phyloP scores from a whole-genome alignment of 768 basidiomycete genomes.

The Hydnomerulius pinastri region DNA sequence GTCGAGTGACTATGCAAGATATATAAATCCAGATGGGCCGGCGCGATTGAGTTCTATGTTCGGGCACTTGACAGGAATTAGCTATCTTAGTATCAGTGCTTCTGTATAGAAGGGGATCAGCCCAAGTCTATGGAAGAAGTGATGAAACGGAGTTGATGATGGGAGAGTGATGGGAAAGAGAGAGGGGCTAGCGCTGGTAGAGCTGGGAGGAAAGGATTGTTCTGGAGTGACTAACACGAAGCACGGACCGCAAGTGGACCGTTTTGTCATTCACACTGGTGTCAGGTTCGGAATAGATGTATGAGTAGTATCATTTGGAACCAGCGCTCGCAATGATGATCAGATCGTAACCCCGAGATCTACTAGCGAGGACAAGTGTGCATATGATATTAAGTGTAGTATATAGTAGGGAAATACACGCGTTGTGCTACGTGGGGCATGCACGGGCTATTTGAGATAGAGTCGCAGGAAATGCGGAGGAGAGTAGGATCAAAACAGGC shows the following conservation, averaged over 20 bases:
- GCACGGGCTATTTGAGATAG: background rate
- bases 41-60: background rate
- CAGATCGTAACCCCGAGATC: background rate
- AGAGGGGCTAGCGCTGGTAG: no score
- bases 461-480: background rate
- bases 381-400: no score
- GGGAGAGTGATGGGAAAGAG: background rate
- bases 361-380: no score
- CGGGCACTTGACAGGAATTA: background rate
- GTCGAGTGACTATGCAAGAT: conserved; percentile 12
- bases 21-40: conserved; percentile 18
- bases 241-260: background rate
- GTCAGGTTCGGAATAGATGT: background rate
- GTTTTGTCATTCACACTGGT: background rate
- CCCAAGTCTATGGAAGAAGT: background rate
- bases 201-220: background rate
- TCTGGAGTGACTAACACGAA: no score
- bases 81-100: background rate
- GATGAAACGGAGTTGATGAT: background rate
- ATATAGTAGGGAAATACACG: no score
- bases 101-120: background rate
- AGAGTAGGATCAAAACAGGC: background rate
- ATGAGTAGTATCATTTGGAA: background rate
- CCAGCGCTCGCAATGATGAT: background rate
- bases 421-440: background rate